These are phyloP conservation scores for Trypanosoma congolense DNA, from an alignment of 208 protist species.

Conservation along the genomic window DNA sequence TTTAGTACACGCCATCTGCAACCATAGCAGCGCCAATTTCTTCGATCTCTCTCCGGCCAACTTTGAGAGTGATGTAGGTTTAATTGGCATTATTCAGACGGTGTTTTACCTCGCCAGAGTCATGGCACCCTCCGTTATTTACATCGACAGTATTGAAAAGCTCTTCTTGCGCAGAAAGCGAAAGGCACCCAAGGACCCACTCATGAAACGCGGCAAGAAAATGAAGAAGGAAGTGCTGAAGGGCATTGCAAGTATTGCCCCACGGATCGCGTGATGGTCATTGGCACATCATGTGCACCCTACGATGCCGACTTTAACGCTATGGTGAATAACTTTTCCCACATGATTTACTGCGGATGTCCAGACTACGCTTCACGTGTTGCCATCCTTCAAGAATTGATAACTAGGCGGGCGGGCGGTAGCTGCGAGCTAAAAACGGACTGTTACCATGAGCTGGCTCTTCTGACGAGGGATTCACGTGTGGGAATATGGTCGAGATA, in stretches of 20 bases:
- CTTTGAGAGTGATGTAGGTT: slow-evolving; percentile 60
- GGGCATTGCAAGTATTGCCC: slow-evolving; percentile 63
- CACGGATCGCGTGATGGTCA: slow-evolving; percentile 89
- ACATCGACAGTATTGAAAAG: slow-evolving; percentile 90
- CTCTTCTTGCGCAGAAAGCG: slow-evolving; percentile 74
- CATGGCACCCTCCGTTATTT: slow-evolving; percentile 88
- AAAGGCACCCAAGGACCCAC: slow-evolving; percentile 48
- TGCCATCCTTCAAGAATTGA: slow-evolving; percentile 58
- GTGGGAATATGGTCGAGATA: slow-evolving; percentile 50
- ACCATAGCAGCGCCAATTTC: slow-evolving; percentile 84
- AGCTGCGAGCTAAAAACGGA: slow-evolving; percentile 19
- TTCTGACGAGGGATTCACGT: slow-evolving; percentile 76
- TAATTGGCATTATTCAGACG: slow-evolving; percentile 76
- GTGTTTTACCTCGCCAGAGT: slow-evolving; percentile 90
- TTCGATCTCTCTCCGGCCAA: slow-evolving; percentile 91
- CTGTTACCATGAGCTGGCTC: slow-evolving; percentile 55
- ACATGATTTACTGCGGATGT: slow-evolving; percentile 66
- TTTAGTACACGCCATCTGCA: slow-evolving; percentile 78
- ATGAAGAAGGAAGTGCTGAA: slow-evolving; percentile 91
- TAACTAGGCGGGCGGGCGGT: slow-evolving; percentile 22
- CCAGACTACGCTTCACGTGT: slow-evolving; percentile 88
- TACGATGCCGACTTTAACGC: slow-evolving; percentile 64
- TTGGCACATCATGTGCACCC: slow-evolving; percentile 66
- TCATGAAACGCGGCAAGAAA: slow-evolving; percentile 68
- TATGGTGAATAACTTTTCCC: slow-evolving; percentile 60